Base-by-base conservation (phyloP, 768 basidiomycete genomes). In the Lyophyllum semitale region DNA sequence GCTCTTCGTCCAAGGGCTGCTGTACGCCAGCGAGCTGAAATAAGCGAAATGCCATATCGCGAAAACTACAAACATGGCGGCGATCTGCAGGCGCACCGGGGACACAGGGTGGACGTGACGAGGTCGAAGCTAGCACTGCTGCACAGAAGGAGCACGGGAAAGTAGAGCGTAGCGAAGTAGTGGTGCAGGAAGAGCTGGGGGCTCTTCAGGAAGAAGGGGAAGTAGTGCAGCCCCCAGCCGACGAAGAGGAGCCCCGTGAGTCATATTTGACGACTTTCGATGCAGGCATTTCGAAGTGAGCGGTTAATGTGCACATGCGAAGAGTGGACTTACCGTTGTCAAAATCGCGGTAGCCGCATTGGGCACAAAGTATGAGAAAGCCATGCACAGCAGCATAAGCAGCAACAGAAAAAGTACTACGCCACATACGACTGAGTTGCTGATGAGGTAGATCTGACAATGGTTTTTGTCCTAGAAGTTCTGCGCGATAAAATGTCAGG, bases 381-480 rank as follows among this genome's bases (percentile, higher is more conserved):
- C 83, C 91, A 6, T 95, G 87, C 2, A 90, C 78, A 15, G 73
- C 72, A 12, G 84, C 68, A 63, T 97, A 98, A 0, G 78, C 66
- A 12, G 79, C 61, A 17, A 98, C 83, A 2, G 91, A 81, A 3
- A 87, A 66, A 0, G 91, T 87, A 63, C 91, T 89, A 37, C 86
- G 70, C 81, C 88, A 97, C 97, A 99, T 23, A 96, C 81, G 59
- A 95, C 77, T 0, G 95, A 93, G 67, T 98, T 99, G 2, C 97
- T 97, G 20, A 97, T 79, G 41, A 98, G 82, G 70, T 99, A 99
- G 57, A 99, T 90, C 65, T 99, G 97, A 40, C 84, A 83, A 67
- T 98, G 89, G 58, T 98, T 92, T 71, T 95, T 95, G 41, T 97
- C 93, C 97, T 97, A 98, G 74, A 98, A 98, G 73, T 95, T 97